Base-by-base conservation (phyloP, 2,329 filamentous ascomycete species). In the Aspergillus viridinutans region DNA sequence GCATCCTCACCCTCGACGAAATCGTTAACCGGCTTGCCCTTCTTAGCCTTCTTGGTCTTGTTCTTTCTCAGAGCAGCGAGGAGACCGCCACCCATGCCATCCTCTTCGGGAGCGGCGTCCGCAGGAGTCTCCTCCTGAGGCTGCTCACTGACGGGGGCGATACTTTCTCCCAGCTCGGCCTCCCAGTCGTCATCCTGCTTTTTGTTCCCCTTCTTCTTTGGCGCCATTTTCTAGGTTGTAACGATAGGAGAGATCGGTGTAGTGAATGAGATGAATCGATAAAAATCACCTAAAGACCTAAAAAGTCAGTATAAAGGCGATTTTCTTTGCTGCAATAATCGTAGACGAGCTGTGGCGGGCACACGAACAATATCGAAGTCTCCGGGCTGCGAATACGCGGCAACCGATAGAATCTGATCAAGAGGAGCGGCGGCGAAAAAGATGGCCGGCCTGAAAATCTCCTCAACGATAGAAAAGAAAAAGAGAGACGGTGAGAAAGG, bases 191-290 rank as follows among this genome's bases (percentile, higher is more conserved):
- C 90, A 72, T 90, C 85, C 72, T 81, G 85, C 74, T 86, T 87
- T 82, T 93, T 95, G 78, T 87, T 89, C 74, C 88, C 89, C 85
- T 96, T 97, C 83, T 94, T 95, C 81, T 97, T 97, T 61, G 92
- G 92, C 71, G 92, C 80, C 93, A 97, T 97, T 60, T 76, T 73
- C 53, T 54, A 58, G 26, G 23, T 47, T 42, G 35, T 7, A 43
- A 38, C 28, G 23, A 43, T 20, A 43, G n/a, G 20, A 43, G 14
- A 14, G 32, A 21, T 12, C 40, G 40, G 20, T 21, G 17, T 43
- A 47, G 43, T 47, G 43, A 47, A 14, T 14, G 43, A 2, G 10
- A 26, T 47, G 12, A 4, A 47, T 43, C 40, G 9, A 43, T 21
- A 4, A 14, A 23, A 47, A 47, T 17, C 43, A 17, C 40, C 40